Percentiles rank a stretch among this genome's conserved stretches.
Conservation (phyloP, 2,329 filamentous ascomycete genomes). For the Annulohypoxylon truncatum region DNA sequence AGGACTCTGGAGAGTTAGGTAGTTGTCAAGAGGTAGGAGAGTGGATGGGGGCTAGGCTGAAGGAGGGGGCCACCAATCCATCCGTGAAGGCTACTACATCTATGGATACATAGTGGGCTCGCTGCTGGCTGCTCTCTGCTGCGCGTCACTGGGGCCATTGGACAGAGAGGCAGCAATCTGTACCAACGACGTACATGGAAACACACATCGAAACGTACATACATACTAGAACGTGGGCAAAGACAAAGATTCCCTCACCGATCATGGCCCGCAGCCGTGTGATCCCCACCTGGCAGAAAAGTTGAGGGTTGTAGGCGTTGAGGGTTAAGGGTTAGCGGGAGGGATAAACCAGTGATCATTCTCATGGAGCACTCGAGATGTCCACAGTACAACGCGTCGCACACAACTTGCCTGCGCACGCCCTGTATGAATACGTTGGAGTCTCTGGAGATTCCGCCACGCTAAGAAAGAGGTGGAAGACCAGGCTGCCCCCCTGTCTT, state of each 20-base stretch:
- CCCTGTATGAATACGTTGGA: conserved; percentile 26
- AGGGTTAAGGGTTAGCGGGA: conserved; percentile 15
- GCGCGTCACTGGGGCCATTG: conserved; percentile 39
- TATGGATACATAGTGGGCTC: conserved; percentile 20
- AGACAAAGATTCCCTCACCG: conserved; percentile 36
- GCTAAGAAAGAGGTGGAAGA: conserved; percentile 25
- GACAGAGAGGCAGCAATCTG: conserved; percentile 23
- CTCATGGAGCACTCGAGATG: conserved; percentile 19
- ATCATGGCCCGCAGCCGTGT: conserved; percentile 39
- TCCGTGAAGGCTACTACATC: background rate
- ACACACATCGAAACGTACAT: background rate
- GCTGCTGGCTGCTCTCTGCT: conserved; percentile 15
- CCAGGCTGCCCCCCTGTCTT: conserved; percentile 30
- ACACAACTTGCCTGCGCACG: conserved; percentile 9
- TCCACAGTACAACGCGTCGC: conserved; percentile 31
- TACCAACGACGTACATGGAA: conserved; percentile 17
- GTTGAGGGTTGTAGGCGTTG: conserved; percentile 9
- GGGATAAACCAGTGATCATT: conserved; percentile 16
- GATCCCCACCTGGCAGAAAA: conserved; percentile 38
- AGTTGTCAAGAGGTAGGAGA: conserved; percentile 16
- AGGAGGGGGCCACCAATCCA: conserved; percentile 21
- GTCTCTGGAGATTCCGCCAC: conserved; percentile 34
- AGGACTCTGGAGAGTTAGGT: background rate
- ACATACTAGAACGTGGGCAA: conserved; percentile 8
- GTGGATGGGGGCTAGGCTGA: background rate